Evolutionary conservation across 768 basidiomycete genomes (phyloP).

Genomic region (Russula virescens): DNA sequence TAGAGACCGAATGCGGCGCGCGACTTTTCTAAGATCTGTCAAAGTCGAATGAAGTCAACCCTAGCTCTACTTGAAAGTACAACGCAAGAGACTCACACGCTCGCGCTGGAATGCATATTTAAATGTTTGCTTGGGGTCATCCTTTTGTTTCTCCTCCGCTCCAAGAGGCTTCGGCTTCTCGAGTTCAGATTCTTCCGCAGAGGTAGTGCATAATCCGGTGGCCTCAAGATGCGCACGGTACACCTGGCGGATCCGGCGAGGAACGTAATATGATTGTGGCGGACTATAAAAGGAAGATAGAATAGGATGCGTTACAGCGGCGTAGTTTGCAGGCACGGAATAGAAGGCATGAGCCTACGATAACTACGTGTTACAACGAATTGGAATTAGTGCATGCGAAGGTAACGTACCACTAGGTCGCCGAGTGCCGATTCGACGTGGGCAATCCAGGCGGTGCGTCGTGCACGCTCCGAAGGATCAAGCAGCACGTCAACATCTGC

Average conservation of each 20-base stretch:
- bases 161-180: constrained; percentile 39
- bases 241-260: constrained; percentile 51
- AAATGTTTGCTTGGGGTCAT: constrained; percentile 35
- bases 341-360: constrained; percentile 59
- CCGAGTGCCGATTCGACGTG: constrained; percentile 64
- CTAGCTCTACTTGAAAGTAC: not conserved
- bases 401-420: constrained; percentile 57
- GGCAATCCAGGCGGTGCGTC: constrained; percentile 55
- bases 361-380: constrained; percentile 13
- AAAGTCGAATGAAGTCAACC: not conserved
- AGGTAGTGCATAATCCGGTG: constrained; percentile 55
- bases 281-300: constrained; percentile 54
- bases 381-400: not conserved
- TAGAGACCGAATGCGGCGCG: constrained; percentile 53
- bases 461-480: constrained; percentile 42
- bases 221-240: constrained; percentile 55
- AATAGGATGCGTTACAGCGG: constrained; percentile 45
- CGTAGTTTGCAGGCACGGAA: constrained; percentile 59
- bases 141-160: constrained; percentile 27
- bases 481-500: constrained; percentile 47
- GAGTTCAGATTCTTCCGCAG: constrained; percentile 37
- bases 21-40: constrained; percentile 56
- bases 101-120: constrained; percentile 57
- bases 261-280: constrained; percentile 72
- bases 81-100: constrained; percentile 40